Evolutionary conservation across 768 basidiomycete species (phyloP).

Genomic region (Lepiota subincarnata): DNA sequence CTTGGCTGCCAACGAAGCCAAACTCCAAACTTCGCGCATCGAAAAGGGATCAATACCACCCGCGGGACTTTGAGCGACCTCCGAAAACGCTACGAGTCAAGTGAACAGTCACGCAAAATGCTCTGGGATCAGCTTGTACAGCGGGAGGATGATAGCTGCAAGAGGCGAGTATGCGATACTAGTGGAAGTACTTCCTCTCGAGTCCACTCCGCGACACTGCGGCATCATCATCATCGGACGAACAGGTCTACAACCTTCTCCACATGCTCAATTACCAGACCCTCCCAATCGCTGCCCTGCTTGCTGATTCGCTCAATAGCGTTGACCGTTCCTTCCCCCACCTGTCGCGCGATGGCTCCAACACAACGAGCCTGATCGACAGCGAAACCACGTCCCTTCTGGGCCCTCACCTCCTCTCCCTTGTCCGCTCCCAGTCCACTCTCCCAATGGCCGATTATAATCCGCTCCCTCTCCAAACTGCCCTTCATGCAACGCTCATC

Average conservation of each 20-base stretch:
- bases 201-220: constrained; percentile 2
- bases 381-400: constrained; percentile 23
- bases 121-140: constrained; percentile 2
- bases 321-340: constrained; percentile 16
- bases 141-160: neutral
- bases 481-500: constrained; percentile 37
- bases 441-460: constrained; percentile 23
- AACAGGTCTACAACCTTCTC: constrained; percentile 14
- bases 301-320: constrained; percentile 33
- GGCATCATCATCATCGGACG: neutral
- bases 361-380: constrained; percentile 19
- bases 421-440: constrained; percentile 23
- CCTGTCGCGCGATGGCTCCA: constrained; percentile 17
- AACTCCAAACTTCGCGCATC: neutral
- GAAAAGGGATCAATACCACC: neutral
- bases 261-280: constrained; percentile 35
- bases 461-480: constrained; percentile 32
- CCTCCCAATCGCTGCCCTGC: constrained; percentile 35
- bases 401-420: constrained; percentile 28
- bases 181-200: neutral
- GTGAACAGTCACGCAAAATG: constrained; percentile 7
- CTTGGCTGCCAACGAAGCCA: neutral
- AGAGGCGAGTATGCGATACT: neutral
- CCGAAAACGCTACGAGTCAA: constrained; percentile 1
- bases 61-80: neutral